A percentile compares a stretch with the other conserved stretches of the same genome.
Conservation (phyloP, 2,329 filamentous ascomycete genomes). For the Beauveria scarabaeidicola region DNA sequence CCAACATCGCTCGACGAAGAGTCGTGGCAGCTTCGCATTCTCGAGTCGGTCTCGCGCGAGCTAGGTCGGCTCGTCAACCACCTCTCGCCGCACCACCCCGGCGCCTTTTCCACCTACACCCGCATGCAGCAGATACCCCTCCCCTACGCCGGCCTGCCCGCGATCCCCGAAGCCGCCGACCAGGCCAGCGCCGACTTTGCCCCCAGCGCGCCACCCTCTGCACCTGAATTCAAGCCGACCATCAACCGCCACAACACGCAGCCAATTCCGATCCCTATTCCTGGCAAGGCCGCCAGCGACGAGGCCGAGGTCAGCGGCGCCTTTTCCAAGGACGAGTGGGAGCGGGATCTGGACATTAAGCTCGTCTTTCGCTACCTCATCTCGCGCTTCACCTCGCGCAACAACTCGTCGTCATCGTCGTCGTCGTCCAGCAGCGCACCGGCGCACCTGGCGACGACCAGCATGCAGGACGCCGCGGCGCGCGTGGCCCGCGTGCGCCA, state of each 20-base stretch:
- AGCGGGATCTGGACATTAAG: slow-evolving; percentile 80
- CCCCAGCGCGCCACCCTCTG: slow-evolving; percentile 14
- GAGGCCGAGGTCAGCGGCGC: slow-evolving; percentile 20
- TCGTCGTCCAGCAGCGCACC: slow-evolving; percentile 13
- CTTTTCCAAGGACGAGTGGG: slow-evolving; percentile 78
- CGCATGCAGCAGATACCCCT: slow-evolving; percentile 55
- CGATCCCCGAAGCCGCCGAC: slow-evolving; percentile 45
- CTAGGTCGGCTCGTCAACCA: slow-evolving; percentile 77
- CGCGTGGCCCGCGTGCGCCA: slow-evolving; percentile 78
- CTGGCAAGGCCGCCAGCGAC: slow-evolving; percentile 18
- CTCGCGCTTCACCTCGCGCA: slow-evolving; percentile 57
- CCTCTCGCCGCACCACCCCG: slow-evolving; percentile 70
- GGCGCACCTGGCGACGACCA: slow-evolving; percentile 37
- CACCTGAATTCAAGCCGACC: slow-evolving; percentile 40
- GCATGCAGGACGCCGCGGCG: slow-evolving; percentile 57
- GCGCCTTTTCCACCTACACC: slow-evolving; percentile 77
- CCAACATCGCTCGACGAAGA: slow-evolving; percentile 27
- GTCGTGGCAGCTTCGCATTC: slow-evolving; percentile 66
- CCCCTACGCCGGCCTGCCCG: slow-evolving; percentile 70
- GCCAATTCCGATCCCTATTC: slow-evolving; percentile 30
- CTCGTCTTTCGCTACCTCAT: slow-evolving; percentile 85
- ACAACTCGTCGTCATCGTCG: slow-evolving; percentile 23
- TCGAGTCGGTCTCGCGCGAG: slow-evolving; percentile 80
- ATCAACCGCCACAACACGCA: slow-evolving; percentile 28
- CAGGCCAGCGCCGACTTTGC: slow-evolving; percentile 17